Conservation (phyloP, 352 stramenopile genomes). For the Phytophthora citrophthora region DNA sequence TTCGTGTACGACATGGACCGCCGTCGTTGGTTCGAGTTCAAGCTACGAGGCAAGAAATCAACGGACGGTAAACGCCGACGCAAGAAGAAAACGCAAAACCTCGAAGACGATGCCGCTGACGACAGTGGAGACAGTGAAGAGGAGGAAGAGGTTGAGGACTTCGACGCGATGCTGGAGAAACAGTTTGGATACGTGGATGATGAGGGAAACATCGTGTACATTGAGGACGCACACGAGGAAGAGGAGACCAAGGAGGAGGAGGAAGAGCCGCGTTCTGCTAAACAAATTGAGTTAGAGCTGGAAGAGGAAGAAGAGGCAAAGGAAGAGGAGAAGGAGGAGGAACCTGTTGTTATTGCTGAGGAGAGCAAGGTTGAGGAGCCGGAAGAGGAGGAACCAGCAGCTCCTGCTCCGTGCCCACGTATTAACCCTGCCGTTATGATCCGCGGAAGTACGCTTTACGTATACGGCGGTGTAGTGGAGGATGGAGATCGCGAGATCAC, state of each 20-base stretch:
- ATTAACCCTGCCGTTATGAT: conserved; percentile 92
- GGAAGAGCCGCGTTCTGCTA: conserved; percentile 8
- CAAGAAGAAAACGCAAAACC: conserved; percentile 61
- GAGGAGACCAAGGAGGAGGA: conserved; percentile 64
- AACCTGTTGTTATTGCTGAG: conserved; percentile 24
- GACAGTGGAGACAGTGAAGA: conserved; percentile 64
- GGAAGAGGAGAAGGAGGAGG: conserved; percentile 51
- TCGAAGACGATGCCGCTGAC: conserved; percentile 47
- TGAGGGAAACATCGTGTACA: conserved; percentile 95
- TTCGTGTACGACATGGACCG: conserved; percentile 97
- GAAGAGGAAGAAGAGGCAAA: conserved; percentile 42
- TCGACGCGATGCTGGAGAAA: conserved; percentile 86
- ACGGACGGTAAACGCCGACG: conserved; percentile 63
- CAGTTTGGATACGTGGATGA: conserved; percentile 97
- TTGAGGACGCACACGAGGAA: conserved; percentile 91
- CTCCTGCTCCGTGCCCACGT: conserved; percentile 69
- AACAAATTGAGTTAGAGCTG: conserved; percentile 22
- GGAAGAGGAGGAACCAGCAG: conserved; percentile 32
- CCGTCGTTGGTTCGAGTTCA: conserved; percentile 95
- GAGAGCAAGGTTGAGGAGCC: conserved; percentile 19
- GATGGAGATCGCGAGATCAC: conserved; percentile 95
- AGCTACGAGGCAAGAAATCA: conserved; percentile 87
- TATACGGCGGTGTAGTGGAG: conserved; percentile 95
- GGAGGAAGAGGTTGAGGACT: conserved; percentile 84
- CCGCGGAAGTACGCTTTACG: conserved; percentile 89